Evolutionary conservation across 345 rosid genomes (phyloP), one percentile per base, ranked within the genome.

Genomic region (Toxicodendron radicans): DNA sequence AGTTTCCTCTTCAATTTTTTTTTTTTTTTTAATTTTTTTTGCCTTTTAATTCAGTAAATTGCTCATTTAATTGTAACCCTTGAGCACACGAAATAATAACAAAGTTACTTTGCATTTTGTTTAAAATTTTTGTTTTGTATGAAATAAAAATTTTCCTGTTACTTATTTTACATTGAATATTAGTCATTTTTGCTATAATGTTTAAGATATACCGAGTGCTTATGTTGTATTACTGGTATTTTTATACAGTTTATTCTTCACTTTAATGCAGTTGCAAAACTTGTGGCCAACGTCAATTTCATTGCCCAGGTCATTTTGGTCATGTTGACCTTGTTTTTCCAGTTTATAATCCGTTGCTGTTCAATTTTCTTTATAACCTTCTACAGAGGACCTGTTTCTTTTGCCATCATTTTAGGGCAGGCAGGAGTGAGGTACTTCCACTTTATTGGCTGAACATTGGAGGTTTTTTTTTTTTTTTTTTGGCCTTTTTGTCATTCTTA

Each of bases 241-340:
- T 73, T 73, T 63, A 74, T 76, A 10, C 48, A 24, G 59, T 72
- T 64, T 21, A 20, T 17, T 67, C 23, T 52, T 68, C 73, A 10
- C 35, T 35, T 73, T 48, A 58, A 72, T 90, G 92, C 97, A 95
- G 98, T 62, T 95, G 99, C 84, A 79, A 83, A 83, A 76, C 88
- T 30, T 93, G 99, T 69, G 88, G 93, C 53, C 92, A 84, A 79
- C 76, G 78, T 5, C 80, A 73, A 10, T 82, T 80, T 66, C 23
- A 70, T 74, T 95, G 99, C 73, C 93, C 97, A 3, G 99, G 99
- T 58, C 99, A 95, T 76, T 95, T 95, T 75, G 99, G 99, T 56
- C 97, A 89, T 76, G 85, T 93, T 7, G 91, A 90, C 64, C 94
- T 95, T 53, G 82, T 93, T 73, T 84, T 68, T 61, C 90, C 96